A percentile compares a stretch with the other conserved stretches of the same genome.
These are phyloP conservation scores for Lasiodiplodia sp. DNA, from an alignment of 2,329 filamentous ascomycete species.

Conservation along the genomic window DNA sequence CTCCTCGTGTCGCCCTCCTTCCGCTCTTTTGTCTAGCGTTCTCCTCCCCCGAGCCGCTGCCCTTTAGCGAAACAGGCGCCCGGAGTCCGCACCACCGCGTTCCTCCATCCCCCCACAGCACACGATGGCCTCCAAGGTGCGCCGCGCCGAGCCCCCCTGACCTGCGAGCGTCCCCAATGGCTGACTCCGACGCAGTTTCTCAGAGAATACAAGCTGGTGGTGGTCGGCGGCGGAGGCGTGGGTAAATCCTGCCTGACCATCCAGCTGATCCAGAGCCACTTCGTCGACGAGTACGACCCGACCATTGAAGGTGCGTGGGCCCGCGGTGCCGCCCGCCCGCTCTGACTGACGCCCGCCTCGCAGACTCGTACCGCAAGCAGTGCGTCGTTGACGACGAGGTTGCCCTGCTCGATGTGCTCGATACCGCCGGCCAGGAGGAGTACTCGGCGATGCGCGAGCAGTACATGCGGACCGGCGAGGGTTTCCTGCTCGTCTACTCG, in stretches of 20 bases:
- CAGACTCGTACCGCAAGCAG: constrained; percentile 99
- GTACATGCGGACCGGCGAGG: constrained; percentile 99
- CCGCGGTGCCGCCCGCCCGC: constrained; percentile 19
- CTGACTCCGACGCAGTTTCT: constrained; percentile 54
- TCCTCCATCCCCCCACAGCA: constrained; percentile 32
- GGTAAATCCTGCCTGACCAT: constrained; percentile 99
- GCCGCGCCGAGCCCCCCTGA: constrained; percentile 26
- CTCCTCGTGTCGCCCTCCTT: constrained; percentile 16
- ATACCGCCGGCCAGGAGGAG: constrained; percentile 98
- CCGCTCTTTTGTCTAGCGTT: constrained; percentile 29
- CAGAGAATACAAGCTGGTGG: constrained; percentile 70
- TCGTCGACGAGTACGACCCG: constrained; percentile 99
- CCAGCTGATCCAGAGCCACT: constrained; percentile 81
- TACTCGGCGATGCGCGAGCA: constrained; percentile 99
- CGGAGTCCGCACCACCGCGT: constrained; percentile 24
- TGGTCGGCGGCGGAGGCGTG: constrained; percentile 96
- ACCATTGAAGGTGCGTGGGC: constrained; percentile 87
- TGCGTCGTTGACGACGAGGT: constrained; percentile 99
- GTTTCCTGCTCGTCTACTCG: constrained; percentile 96
- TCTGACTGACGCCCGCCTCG: constrained; percentile 28
- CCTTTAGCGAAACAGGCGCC: constrained; percentile 30
- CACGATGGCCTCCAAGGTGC: constrained; percentile 48
- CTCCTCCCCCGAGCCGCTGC: constrained; percentile 27
- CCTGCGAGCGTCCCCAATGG: constrained; percentile 27
- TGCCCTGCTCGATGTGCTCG: constrained; percentile 94